Evolutionary conservation across 192 early-diverging fungal species (phyloP), one percentile per base, ranked within the genome.

Genomic region (Linnemannia exigua): DNA sequence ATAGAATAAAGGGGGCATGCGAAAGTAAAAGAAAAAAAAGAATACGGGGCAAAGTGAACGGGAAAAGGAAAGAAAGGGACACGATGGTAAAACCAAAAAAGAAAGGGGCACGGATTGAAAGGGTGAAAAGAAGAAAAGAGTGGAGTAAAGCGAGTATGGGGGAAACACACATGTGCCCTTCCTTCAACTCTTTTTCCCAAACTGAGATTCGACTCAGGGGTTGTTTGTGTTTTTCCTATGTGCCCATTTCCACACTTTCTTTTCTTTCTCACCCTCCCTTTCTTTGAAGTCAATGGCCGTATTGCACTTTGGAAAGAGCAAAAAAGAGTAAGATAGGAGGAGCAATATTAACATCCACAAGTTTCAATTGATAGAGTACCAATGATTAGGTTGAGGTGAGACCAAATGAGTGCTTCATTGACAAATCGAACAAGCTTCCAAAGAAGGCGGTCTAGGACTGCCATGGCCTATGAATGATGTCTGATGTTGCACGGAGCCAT

Each of bases 1-100:
- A 80, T 74, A 66, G 63, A 72, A 74, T 47, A 80, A 74, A 70
- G 72, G 72, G 63, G 79, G 52, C 47, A 69, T 6, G 77, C 25
- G 61, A 67, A 66, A 46, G 41, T 67, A 47, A 44, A 33, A 81
- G 73, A 61, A 14, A 63, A n/a, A 37, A 72, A 36, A 47, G 72
- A 67, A 48, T 22, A 38, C 31, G 31, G 28, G 28, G 16, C 31
- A 61, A 47, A 31, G 44, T 41, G 61, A 41, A 48, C 19, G 12
- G 61, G 38, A 52, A 25, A 38, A 35, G 51, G 25, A 46, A 69
- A 22, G 44, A 5, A 2, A 61, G 61, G 58, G 2, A 31, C 15
- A 58, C 38, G 19, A n/a, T 48, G 69, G 61, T 52, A 48, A 70
- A 78, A 70, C 20, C 31, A 28, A 69, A 48, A 15, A 48, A 48